Base-by-base conservation (phyloP, 352 stramenopile genomes). In the Phytophthora colocasiae region DNA sequence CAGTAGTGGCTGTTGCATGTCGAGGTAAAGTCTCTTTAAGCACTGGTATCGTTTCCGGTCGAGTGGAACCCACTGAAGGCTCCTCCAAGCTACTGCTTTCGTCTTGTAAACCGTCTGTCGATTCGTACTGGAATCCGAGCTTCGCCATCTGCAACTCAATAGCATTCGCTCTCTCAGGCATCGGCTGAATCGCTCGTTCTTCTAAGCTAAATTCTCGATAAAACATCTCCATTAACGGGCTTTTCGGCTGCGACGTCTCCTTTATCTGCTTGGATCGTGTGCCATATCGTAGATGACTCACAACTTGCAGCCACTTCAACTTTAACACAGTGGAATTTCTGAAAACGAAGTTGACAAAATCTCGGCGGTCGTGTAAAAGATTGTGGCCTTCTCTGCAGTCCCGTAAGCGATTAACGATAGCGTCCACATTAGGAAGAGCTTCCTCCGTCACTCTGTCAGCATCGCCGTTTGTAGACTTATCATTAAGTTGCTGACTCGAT, bases 301-400 rank as follows among this genome's bases (percentile, higher is more conserved):
- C 58, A 2, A 84, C 78, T 58, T 87, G 61, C 0, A 87, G 65
- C 83, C 83, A 91, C 10, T 80, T 80, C 0, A 68, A 51, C 4
- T 63, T 66, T 12, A 91, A 56, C 36, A 90, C 5, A 0, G 60
- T 65, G 1, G 78, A 78, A 41, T 91, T 91, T 9, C 62, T 60
- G 31, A 90, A 90, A 15, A 82, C 77, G 43, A 91, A 91, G 44
- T 91, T 60, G 6, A 90, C 83, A 31, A 90, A 90, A 14, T 76
- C 57, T 7, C 64, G 43, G 5, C 84, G 65, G 27, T 90, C 77
- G 1, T 62, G 54, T 3, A 91, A 56, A 22, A 91, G 52, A 50
- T 91, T 77, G 15, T 55, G 39, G 0, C 58, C 77, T 32, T 53
- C 14, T 31, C 51, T 31, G 27, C 62, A 73, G 31, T 87, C 67